Evolutionary conservation across 768 basidiomycete species (phyloP).

Genomic region (Lentinula edodes): DNA sequence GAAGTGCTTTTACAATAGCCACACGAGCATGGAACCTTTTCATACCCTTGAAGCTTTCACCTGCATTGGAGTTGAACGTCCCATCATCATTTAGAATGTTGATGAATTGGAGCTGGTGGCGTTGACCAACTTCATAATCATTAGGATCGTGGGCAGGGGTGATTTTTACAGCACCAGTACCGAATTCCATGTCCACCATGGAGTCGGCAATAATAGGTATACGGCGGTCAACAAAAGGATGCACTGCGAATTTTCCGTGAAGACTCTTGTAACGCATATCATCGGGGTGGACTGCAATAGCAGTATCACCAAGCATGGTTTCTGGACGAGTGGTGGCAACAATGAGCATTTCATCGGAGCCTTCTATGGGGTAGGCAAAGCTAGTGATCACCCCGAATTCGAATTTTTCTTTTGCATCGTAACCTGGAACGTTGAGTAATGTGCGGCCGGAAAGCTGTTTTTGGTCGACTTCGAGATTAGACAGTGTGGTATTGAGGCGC

Average conservation of each 20-base stretch:
- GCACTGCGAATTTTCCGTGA: conserved; percentile 84
- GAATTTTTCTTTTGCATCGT: conserved; percentile 91
- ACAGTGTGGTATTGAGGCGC: conserved; percentile 89
- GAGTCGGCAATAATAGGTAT: conserved; percentile 86
- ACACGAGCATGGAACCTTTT: conserved; percentile 93
- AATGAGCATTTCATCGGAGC: conserved; percentile 84
- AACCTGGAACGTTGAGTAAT: conserved; percentile 86
- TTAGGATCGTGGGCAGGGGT: conserved; percentile 97
- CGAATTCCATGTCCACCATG: conserved; percentile 91
- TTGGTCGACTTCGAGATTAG: conserved; percentile 98
- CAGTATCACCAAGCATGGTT: conserved; percentile 98
- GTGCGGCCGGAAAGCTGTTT: conserved; percentile 84
- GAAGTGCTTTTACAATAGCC: conserved; percentile 76
- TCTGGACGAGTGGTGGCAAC: conserved; percentile 98
- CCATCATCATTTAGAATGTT: conserved; percentile 96
- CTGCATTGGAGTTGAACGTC: conserved; percentile 88
- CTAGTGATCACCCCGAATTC: conserved; percentile 96
- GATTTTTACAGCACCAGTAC: conserved; percentile 98
- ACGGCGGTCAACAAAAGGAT: conserved; percentile 84
- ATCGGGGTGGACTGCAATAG: conserved; percentile 92
- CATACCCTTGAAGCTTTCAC: conserved; percentile 87
- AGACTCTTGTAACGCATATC: conserved; percentile 92
- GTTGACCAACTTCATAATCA: conserved; percentile 89
- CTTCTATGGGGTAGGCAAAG: conserved; percentile 92
- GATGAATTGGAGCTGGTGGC: conserved; percentile 88